Evolutionary conservation across 2,329 filamentous ascomycete species (phyloP).

Genomic region (Samsoniella hepiali): DNA sequence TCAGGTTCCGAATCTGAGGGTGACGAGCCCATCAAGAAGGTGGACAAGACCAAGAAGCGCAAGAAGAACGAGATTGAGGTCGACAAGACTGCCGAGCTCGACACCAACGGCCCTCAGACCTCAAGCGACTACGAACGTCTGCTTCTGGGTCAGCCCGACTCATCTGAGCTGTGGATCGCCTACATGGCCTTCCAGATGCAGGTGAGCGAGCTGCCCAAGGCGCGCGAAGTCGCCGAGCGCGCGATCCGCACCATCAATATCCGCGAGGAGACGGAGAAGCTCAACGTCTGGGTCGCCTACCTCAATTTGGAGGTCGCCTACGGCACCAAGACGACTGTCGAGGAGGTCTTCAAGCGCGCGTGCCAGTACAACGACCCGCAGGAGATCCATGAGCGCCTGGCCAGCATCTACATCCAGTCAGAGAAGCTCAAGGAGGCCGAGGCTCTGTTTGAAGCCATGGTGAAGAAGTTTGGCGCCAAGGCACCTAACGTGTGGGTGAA

Average conservation of each 20-base stretch:
- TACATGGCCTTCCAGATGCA: constrained; percentile 99
- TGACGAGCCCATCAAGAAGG: constrained; percentile 41
- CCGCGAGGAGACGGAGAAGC: constrained; percentile 84
- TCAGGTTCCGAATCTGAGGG: constrained; percentile 49
- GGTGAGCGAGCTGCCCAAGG: constrained; percentile 82
- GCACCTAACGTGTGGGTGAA: constrained; percentile 84
- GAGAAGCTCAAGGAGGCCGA: constrained; percentile 83
- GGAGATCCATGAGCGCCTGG: constrained; percentile 83
- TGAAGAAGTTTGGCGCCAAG: constrained; percentile 84
- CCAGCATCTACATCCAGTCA: constrained; percentile 92
- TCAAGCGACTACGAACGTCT: constrained; percentile 91
- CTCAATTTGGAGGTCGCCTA: constrained; percentile 93
- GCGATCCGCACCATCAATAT: constrained; percentile 90
- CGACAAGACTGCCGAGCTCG: constrained; percentile 88
- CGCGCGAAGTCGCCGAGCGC: constrained; percentile 83
- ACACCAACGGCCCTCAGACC: constrained; percentile 83
- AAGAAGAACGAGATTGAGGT: constrained; percentile 75
- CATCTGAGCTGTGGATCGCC: constrained; percentile 88
- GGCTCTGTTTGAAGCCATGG: constrained; percentile 76
- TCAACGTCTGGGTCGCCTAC: constrained; percentile 92
- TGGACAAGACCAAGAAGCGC: constrained; percentile 67
- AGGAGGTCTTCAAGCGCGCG: constrained; percentile 85
- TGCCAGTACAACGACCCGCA: constrained; percentile 92
- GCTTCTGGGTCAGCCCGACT: constrained; percentile 86
- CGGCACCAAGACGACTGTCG: constrained; percentile 75